Evolutionary conservation across 805 yeast genomes (phyloP).

Genomic region (Saccharomycopsis lassenensis): DNA sequence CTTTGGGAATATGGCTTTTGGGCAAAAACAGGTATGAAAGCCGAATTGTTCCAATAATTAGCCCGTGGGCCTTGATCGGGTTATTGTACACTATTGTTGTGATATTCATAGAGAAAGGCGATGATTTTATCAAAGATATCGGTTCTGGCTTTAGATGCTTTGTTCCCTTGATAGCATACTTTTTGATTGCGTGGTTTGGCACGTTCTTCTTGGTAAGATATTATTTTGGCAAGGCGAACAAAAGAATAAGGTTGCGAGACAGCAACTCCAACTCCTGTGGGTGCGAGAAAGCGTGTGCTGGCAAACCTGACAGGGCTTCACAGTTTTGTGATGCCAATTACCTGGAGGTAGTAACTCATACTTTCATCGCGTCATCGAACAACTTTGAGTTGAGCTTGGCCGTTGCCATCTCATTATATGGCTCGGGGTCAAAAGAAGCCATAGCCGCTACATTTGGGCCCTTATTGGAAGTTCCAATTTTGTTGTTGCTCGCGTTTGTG

Average conservation of each 20-base stretch:
- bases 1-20: conserved; percentile 21
- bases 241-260: too few species aligned
- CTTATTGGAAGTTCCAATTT: conserved; percentile 45
- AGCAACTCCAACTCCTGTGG: conserved; percentile 24
- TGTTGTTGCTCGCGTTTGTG: conserved; percentile 29
- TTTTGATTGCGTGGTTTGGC: conserved; percentile 37
- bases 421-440: conserved; percentile 39
- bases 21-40: conserved; percentile 27
- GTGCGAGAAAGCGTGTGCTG: conserved; percentile 29
- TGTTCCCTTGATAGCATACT: conserved; percentile 39
- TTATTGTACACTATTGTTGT: conserved; percentile 41
- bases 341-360: conserved; percentile 34
- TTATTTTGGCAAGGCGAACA: conserved; percentile 17
- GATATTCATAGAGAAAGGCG: conserved; percentile 40
- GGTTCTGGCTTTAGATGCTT: conserved; percentile 39
- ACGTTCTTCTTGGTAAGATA: conserved; percentile 29
- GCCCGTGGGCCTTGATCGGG: conserved; percentile 42
- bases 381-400: conserved; percentile 49
- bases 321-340: conserved; percentile 30
- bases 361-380: conserved; percentile 48
- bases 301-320: conserved; percentile 18
- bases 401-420: conserved; percentile 41
- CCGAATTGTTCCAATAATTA: conserved; percentile 29
- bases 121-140: conserved; percentile 35
- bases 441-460: conserved; percentile 55